These are phyloP conservation scores for Chaetomiaceae sp. DNA, from an alignment of 2,329 filamentous ascomycete species.

Conservation along the genomic window DNA sequence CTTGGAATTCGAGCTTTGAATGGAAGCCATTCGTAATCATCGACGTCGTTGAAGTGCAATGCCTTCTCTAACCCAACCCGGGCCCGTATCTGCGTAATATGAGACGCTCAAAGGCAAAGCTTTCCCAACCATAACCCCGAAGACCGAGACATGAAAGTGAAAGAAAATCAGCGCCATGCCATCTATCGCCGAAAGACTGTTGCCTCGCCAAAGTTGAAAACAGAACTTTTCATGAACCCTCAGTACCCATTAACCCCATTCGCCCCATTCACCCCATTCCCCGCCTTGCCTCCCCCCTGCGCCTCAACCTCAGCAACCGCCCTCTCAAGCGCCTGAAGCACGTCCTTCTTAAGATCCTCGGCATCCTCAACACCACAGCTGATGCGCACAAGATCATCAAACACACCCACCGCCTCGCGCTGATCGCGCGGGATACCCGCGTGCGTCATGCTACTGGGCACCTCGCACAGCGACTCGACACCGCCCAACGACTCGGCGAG, in stretches of 20 bases:
- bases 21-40: no score
- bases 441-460: conserved; percentile 95
- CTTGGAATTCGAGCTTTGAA: no score
- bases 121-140: neutral
- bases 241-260: conserved; percentile 16
- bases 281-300: conserved; percentile 19
- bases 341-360: conserved; percentile 76
- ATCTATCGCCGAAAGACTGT: conserved; percentile 3
- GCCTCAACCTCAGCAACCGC: conserved; percentile 48
- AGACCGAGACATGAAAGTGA: neutral
- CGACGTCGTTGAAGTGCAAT: neutral
- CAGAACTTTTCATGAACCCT: neutral
- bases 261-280: conserved; percentile 20
- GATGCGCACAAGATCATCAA: conserved; percentile 86
- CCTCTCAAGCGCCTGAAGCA: conserved; percentile 72
- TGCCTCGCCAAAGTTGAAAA: neutral
- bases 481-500: conserved; percentile 86
- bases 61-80: neutral
- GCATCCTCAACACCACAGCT: conserved; percentile 94
- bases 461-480: conserved; percentile 85
- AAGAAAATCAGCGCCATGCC: conserved; percentile 8
- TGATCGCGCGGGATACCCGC: conserved; percentile 88
- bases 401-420: conserved; percentile 89
- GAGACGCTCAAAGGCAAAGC: conserved; percentile 1
- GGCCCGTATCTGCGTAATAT: neutral